Evolutionary conservation across 2,329 filamentous ascomycete genomes (phyloP).

Genomic region (Colletotrichum godetiae): DNA sequence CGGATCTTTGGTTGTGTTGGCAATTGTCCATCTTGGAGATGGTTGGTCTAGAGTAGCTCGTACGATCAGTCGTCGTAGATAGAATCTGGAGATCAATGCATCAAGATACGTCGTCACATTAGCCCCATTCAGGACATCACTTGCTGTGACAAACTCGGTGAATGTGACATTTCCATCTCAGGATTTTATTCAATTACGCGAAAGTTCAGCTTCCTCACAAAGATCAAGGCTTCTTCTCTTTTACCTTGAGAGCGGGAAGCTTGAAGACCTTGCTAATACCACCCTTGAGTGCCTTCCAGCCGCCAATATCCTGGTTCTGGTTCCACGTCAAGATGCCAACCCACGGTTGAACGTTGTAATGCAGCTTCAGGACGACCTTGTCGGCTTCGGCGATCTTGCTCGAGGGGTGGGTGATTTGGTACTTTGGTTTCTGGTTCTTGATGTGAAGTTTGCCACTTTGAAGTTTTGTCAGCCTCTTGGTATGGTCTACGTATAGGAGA

Average conservation of each 20-base stretch:
- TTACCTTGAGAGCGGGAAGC: constrained; percentile 74
- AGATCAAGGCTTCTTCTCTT: constrained; percentile 48
- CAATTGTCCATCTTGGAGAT: background rate
- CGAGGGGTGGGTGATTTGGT: constrained; percentile 92
- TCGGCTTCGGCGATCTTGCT: constrained; percentile 79
- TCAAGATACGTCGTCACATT: background rate
- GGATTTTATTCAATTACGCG: background rate
- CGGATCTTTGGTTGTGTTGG: background rate
- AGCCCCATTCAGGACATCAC: background rate
- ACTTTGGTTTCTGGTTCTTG: constrained; percentile 91
- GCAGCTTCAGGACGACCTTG: constrained; percentile 82
- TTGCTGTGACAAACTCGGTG: background rate
- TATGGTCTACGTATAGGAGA: constrained; percentile 28
- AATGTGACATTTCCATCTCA: background rate
- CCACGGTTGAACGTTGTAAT: constrained; percentile 99
- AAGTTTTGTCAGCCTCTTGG: constrained; percentile 19
- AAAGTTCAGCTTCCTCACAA: background rate
- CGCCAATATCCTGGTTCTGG: constrained; percentile 63
- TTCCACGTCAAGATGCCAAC: constrained; percentile 91
- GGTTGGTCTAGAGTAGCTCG: background rate
- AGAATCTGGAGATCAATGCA: background rate
- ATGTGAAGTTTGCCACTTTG: constrained; percentile 78
- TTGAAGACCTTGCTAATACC: constrained; percentile 73
- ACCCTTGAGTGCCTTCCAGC: constrained; percentile 74
- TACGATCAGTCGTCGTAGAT: background rate